Conservation (phyloP, 2,329 filamentous ascomycete species). For the Scolecobasidium constrictum region DNA sequence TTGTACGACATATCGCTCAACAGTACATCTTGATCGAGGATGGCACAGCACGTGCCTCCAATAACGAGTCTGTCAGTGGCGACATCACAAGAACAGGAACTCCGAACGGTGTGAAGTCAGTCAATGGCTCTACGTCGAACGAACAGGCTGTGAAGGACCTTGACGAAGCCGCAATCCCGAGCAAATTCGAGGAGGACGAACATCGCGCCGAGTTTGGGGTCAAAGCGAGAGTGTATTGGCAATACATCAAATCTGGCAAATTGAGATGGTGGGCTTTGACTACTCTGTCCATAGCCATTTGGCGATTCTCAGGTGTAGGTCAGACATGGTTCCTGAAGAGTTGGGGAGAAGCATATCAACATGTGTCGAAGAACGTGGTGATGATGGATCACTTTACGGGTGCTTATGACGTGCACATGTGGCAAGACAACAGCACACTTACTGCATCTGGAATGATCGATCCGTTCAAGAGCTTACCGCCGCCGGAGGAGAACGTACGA, state of each 20-base stretch:
- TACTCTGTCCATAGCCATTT: constrained; percentile 50
- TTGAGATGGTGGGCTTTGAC: constrained; percentile 62
- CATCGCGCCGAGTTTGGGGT: constrained; percentile 65
- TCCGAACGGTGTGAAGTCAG: constrained; percentile 9
- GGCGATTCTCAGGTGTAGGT: constrained; percentile 52
- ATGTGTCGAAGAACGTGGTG: constrained; percentile 10
- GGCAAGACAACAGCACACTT: neutral
- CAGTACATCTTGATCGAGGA: constrained; percentile 62
- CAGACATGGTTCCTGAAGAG: constrained; percentile 76
- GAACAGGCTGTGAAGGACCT: constrained; percentile 25
- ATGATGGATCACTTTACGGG: constrained; percentile 1
- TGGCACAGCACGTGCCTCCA: neutral
- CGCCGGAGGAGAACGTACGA: constrained; percentile 53
- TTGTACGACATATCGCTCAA: constrained; percentile 61
- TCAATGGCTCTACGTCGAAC: neutral
- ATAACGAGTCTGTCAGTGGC: neutral
- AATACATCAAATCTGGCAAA: constrained; percentile 72
- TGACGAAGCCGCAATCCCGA: constrained; percentile 45
- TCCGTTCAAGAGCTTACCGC: constrained; percentile 46
- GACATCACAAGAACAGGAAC: constrained; percentile 8
- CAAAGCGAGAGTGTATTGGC: constrained; percentile 66
- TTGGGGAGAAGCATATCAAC: constrained; percentile 69
- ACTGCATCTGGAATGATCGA: constrained; percentile 13
- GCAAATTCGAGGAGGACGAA: constrained; percentile 74
- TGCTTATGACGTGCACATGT: neutral